Conservation (phyloP, 176 grass and related monocot species). For the Musa schizocarpa region DNA sequence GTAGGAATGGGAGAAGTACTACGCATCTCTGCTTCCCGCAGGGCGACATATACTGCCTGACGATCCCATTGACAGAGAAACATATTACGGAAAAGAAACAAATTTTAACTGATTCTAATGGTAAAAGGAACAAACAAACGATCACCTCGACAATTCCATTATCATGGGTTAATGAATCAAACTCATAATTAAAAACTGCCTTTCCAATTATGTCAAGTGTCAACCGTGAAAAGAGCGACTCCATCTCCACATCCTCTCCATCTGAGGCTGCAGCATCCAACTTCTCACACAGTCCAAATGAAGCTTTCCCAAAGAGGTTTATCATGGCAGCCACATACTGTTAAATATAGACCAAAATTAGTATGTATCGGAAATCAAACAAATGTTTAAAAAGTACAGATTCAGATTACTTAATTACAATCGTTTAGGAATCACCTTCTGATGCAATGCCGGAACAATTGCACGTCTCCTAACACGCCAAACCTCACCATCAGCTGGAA, state of each 20-base stretch:
- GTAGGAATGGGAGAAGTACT: constrained; percentile 94
- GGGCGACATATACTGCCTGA: constrained; percentile 69
- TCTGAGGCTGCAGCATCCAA: constrained; percentile 61
- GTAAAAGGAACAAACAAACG: background rate
- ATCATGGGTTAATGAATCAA: constrained; percentile 80
- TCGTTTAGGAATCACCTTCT: constrained; percentile 43
- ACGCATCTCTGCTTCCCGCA: constrained; percentile 85
- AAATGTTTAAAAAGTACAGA: background rate
- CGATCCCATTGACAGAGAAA: constrained; percentile 18
- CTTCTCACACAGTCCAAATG: constrained; percentile 56
- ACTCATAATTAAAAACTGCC: constrained; percentile 98
- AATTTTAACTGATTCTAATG: background rate
- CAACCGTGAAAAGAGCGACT: constrained; percentile 84
- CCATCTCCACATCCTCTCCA: constrained; percentile 94
- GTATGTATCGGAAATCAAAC: background rate
- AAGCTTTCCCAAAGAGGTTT: constrained; percentile 74
- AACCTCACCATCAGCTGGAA: constrained; percentile 76
- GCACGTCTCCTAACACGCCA: constrained; percentile 91
- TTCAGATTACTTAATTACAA: background rate
- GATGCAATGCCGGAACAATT: constrained; percentile 84
- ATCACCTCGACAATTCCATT: constrained; percentile 96
- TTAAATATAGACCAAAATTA: background rate
- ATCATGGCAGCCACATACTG: constrained; percentile 88
- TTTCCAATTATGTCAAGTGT: constrained; percentile 91
- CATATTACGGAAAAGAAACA: background rate